Conservation (phyloP, 2,329 filamentous ascomycete species). For the Geosmithia putterillii region DNA sequence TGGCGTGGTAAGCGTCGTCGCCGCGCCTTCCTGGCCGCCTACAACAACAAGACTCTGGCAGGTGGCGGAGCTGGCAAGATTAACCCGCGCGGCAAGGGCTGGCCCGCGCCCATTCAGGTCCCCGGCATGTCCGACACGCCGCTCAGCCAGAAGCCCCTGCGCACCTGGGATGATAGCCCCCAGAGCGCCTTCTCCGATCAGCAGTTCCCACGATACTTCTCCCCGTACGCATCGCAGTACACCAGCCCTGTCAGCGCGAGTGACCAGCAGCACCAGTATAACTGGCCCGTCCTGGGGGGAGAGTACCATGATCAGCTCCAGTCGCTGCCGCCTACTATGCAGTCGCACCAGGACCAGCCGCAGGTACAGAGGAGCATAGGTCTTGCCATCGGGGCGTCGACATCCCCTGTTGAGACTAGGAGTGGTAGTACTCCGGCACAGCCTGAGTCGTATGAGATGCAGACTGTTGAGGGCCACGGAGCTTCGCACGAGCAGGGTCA, state of each 20-base stretch:
- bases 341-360: slow-evolving; percentile 22
- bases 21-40: slow-evolving; percentile 34
- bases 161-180: slow-evolving; percentile 39
- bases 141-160: slow-evolving; percentile 27
- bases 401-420: background rate
- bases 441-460: slow-evolving; percentile 25
- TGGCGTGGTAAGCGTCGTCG: slow-evolving; percentile 44
- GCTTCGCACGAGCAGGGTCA: too few relatives aligned
- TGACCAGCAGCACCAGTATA: slow-evolving; percentile 17
- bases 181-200: slow-evolving; percentile 28
- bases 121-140: slow-evolving; percentile 9
- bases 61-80: slow-evolving; percentile 18
- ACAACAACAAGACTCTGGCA: slow-evolving; percentile 20
- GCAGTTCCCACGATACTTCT: slow-evolving; percentile 36
- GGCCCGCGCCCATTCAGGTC: slow-evolving; percentile 3
- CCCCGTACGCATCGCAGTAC: slow-evolving; percentile 47
- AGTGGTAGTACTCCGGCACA: background rate
- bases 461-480: slow-evolving; percentile 28
- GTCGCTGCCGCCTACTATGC: background rate
- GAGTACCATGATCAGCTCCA: slow-evolving; percentile 18
- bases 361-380: slow-evolving; percentile 21
- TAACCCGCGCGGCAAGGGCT: slow-evolving; percentile 13
- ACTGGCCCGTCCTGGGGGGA: background rate
- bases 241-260: slow-evolving; percentile 41
- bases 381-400: slow-evolving; percentile 29